Percentiles rank a stretch among this genome's conserved stretches.
These are phyloP conservation scores for Tulasnella sp. DNA, from an alignment of 768 basidiomycete genomes.

Conservation along the genomic window DNA sequence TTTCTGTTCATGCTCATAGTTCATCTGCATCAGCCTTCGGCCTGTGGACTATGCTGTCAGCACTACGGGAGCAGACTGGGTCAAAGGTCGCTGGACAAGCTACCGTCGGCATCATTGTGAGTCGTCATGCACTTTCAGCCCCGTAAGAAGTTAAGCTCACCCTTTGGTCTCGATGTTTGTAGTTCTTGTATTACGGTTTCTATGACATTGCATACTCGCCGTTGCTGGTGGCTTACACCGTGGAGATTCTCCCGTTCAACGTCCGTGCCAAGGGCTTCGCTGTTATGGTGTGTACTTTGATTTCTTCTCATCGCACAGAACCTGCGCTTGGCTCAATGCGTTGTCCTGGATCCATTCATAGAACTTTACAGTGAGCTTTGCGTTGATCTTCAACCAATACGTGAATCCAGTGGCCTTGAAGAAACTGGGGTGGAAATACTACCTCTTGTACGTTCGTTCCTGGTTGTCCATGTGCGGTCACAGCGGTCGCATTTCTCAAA, in stretches of 20 bases:
- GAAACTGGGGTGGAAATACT: slow-evolving; percentile 33
- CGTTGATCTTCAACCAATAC: slow-evolving; percentile 68
- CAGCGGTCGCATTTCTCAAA: background rate
- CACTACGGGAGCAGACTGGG: slow-evolving; percentile 28
- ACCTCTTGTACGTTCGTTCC: slow-evolving; percentile 13
- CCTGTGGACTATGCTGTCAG: slow-evolving; percentile 43
- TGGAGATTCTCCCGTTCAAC: slow-evolving; percentile 72
- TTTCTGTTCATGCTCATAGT: slow-evolving; percentile 19
- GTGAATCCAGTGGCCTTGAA: slow-evolving; percentile 66
- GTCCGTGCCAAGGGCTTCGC: slow-evolving; percentile 75
- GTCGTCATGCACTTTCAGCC: background rate
- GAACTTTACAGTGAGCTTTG: slow-evolving; percentile 46
- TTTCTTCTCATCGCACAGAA: background rate
- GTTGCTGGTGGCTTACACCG: slow-evolving; percentile 39
- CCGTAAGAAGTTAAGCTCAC: background rate
- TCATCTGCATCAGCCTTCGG: too few relatives aligned
- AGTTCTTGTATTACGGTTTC: slow-evolving; percentile 18
- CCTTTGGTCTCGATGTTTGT: background rate
- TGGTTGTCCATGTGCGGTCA: background rate
- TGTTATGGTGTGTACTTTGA: slow-evolving; percentile 43
- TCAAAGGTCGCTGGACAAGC: slow-evolving; percentile 28
- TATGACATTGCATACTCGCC: slow-evolving; percentile 71
- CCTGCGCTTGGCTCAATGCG: background rate
- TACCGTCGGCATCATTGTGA: slow-evolving; percentile 13
- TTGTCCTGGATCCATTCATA: background rate